Percentiles rank a stretch among this genome's conserved stretches.
phyloP scores from a whole-genome alignment of 2,329 filamentous ascomycete genomes.

The Pseudogymnoascus sp. region DNA sequence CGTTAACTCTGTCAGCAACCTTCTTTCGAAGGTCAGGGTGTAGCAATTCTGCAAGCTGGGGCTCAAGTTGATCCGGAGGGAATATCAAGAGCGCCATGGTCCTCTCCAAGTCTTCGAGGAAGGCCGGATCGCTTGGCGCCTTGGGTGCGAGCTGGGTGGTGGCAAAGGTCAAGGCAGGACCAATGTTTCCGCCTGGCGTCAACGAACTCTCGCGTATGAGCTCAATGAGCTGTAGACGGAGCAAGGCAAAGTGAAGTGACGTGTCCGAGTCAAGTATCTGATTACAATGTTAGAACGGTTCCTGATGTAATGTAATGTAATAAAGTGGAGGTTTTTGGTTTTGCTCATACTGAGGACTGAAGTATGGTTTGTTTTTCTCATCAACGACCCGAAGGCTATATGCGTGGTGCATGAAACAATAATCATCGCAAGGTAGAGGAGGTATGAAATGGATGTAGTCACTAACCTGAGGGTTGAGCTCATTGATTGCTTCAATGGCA shows the following conservation, averaged over 20 bases:
- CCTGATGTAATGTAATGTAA: conserved; percentile 16
- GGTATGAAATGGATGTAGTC: conserved; percentile 10
- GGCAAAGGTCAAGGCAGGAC: conserved; percentile 70
- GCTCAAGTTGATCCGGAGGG: conserved; percentile 68
- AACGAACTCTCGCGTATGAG: conserved; percentile 73
- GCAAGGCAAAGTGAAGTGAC: conserved; percentile 77
- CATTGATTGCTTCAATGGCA: conserved; percentile 82
- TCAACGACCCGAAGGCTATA: conserved; percentile 81
- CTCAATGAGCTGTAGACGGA: conserved; percentile 89
- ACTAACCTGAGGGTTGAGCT: conserved; percentile 83
- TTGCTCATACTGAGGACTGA: conserved; percentile 83
- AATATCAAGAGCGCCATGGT: conserved; percentile 93
- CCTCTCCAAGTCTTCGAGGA: conserved; percentile 78
- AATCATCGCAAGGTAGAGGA: conserved; percentile 66
- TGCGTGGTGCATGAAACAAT: conserved; percentile 99
- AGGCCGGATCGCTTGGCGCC: conserved; percentile 72
- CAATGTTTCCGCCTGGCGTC: conserved; percentile 61
- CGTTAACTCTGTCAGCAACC: conserved; percentile 85
- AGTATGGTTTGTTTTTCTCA: conserved; percentile 71
- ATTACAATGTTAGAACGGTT: conserved; percentile 16
- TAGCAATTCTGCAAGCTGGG: conserved; percentile 67
- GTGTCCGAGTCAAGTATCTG: conserved; percentile 84
- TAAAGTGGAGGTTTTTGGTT: conserved; percentile 14
- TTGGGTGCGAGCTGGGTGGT: conserved; percentile 79
- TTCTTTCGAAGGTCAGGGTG: conserved; percentile 71